These are phyloP conservation scores for Antarctomyces pellizariae DNA, from an alignment of 495 filamentous ascomycete genomes.

Conservation along the genomic window DNA sequence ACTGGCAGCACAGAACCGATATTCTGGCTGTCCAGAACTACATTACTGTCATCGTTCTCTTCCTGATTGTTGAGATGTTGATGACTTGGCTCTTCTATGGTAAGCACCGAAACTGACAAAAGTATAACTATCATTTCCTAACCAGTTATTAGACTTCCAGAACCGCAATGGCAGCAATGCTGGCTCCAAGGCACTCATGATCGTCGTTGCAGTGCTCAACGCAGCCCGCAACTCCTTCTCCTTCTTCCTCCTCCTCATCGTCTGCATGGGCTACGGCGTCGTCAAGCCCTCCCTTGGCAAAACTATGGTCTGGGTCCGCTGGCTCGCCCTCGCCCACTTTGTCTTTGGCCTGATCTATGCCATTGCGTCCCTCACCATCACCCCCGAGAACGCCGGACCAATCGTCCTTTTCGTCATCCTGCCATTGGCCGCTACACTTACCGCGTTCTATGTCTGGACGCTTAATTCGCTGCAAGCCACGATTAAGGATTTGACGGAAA, in stretches of 20 bases:
- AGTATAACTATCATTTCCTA: conserved; percentile 4
- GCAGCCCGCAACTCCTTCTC: conserved; percentile 91
- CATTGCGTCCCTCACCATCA: conserved; percentile 69
- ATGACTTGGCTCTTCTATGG: conserved; percentile 97
- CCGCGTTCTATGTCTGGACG: conserved; percentile 97
- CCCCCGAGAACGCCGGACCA: conserved; percentile 61
- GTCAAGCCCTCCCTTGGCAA: conserved; percentile 85
- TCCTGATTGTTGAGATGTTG: conserved; percentile 83
- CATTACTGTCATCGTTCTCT: conserved; percentile 89
- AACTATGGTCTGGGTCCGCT: conserved; percentile 87
- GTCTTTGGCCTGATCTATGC: conserved; percentile 87
- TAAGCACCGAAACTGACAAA: conserved; percentile 9
- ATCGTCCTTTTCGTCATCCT: conserved; percentile 90
- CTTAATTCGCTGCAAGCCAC: conserved; percentile 84
- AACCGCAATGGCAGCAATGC: conserved; percentile 71
- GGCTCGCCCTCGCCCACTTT: conserved; percentile 77
- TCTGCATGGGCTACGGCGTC: conserved; percentile 98
- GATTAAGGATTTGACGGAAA: conserved; percentile 82
- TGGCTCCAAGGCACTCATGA: conserved; percentile 65
- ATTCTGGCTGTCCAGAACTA: conserved; percentile 98
- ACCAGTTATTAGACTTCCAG: conserved; percentile 43
- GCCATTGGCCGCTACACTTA: conserved; percentile 75
- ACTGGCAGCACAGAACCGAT: conserved; percentile 81
- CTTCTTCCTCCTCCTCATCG: conserved; percentile 95
- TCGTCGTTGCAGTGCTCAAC: conserved; percentile 77